Evolutionary conservation across 2,329 filamentous ascomycete genomes (phyloP), one percentile per base, ranked within the genome.

Genomic region (Alternaria sp.): DNA sequence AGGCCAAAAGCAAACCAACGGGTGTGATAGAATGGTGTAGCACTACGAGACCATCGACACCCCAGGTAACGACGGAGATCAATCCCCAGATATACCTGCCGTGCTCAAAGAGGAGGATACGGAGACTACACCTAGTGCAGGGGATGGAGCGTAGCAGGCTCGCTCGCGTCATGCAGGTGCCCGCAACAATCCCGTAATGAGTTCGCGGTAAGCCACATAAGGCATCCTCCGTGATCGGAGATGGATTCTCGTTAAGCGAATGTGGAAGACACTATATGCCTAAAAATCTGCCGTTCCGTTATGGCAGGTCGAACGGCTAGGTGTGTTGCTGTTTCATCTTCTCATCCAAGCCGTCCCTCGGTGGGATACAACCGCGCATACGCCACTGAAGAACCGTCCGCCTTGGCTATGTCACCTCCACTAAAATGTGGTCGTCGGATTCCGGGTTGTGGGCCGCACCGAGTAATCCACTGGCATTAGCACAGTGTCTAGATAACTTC

Each of bases 141-240:
- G 49, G 59, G 49, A 17, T n/a, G 30, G 12, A 19, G 28, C 28
- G 25, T 28, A 40, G 49, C 11, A 59, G 23, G n/a, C 47, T 25
- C 52, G 54, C 49, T 52, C 59, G 54, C 46, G 59, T 62, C 59
- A 62, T 62, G 55, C 40, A 62, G 49, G 59, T 53, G 59, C 28
- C 55, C 40, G 44, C 43, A 36, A 45, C 25, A 25, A 55, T 50
- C 25, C 30, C 44, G 23, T 32, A 40, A 28, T 9, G 13, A 59
- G 54, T 53, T 49, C 23, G 36, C 32, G 23, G 17, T 28, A 45
- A 32, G n/a, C 55, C 43, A 28, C 11, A 59, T 30, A 13, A 15
- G 47, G 47, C 23, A 47, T 47, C 40, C 28, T 46, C 49, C 50
- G 49, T 28, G 44, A 54, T 46, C 44, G 30, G 30, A 21, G 46